Percentiles rank a stretch among this genome's conserved stretches.
These are phyloP conservation scores for Aureobasidium leucospermi DNA, from an alignment of 2,329 filamentous ascomycete genomes.

Conservation along the genomic window DNA sequence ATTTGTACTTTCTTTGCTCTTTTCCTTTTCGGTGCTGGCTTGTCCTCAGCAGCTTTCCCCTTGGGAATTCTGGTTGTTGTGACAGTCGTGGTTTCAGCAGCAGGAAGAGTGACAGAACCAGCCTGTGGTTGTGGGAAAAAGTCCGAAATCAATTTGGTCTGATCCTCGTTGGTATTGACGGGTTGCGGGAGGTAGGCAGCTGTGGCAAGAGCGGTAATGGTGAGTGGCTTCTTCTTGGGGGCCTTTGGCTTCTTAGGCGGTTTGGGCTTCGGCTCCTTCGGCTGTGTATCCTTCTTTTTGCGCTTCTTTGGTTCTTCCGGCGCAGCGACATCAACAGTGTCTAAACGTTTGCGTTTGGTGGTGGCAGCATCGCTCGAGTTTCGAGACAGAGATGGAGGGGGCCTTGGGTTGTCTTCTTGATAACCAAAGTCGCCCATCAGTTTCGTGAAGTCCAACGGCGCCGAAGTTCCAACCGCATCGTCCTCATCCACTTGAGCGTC, in stretches of 20 bases:
- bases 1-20: conserved; percentile 28
- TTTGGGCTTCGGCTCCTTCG: conserved; percentile 15
- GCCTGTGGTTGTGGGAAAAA: conserved; percentile 28
- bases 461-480: neutral
- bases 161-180: conserved; percentile 21
- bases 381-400: neutral
- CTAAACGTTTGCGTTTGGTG: conserved; percentile 8
- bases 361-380: neutral
- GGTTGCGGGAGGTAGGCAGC: conserved; percentile 52
- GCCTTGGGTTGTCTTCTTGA: neutral
- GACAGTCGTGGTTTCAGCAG: conserved; percentile 23
- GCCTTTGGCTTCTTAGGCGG: conserved; percentile 46
- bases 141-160: conserved; percentile 33
- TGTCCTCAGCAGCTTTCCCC: neutral
- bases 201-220: conserved; percentile 71
- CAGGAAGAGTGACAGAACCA: neutral
- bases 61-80: conserved; percentile 20
- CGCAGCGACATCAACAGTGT: conserved; percentile 1
- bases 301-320: neutral
- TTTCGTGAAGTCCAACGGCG: neutral
- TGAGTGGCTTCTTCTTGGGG: conserved; percentile 62
- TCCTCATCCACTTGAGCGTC: neutral
- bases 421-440: conserved; percentile 12
- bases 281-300: neutral
- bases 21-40: conserved; percentile 20